Evolutionary conservation across 345 rosid species (phyloP).

Genomic region (Eucalyptus marginata): DNA sequence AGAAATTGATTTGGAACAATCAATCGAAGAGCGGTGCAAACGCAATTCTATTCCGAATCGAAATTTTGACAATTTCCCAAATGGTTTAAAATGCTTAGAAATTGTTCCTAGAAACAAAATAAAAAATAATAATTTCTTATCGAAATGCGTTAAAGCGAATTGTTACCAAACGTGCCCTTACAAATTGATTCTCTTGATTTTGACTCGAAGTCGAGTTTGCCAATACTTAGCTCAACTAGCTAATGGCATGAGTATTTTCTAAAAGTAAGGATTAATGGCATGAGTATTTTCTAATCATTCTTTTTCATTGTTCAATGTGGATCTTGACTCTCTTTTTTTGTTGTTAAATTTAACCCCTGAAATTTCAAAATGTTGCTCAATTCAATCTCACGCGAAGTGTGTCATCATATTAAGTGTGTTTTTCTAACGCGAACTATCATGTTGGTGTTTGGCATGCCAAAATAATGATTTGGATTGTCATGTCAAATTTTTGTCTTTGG

Average conservation of each 20-base stretch:
- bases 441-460: not conserved
- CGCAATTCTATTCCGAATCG: too few species aligned
- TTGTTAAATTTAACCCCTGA: not conserved
- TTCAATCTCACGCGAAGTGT: not conserved
- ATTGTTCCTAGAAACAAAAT: too few species aligned
- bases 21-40: too few species aligned
- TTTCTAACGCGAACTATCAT: not conserved
- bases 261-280: too few species aligned
- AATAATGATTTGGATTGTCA: not conserved
- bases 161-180: too few species aligned
- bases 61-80: too few species aligned
- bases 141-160: too few species aligned
- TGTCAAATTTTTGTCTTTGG: too few species aligned
- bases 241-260: not conserved
- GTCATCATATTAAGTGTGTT: not conserved
- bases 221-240: not conserved
- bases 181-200: not conserved
- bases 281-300: not conserved
- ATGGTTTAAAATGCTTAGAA: too few species aligned
- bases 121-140: too few species aligned
- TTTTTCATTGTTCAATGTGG: not conserved
- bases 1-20: too few species aligned
- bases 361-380: not conserved
- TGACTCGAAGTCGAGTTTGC: not conserved
- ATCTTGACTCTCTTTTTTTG: accelerated